Conservation (phyloP, 208 protist species). For the Trypanosoma grayi region DNA sequence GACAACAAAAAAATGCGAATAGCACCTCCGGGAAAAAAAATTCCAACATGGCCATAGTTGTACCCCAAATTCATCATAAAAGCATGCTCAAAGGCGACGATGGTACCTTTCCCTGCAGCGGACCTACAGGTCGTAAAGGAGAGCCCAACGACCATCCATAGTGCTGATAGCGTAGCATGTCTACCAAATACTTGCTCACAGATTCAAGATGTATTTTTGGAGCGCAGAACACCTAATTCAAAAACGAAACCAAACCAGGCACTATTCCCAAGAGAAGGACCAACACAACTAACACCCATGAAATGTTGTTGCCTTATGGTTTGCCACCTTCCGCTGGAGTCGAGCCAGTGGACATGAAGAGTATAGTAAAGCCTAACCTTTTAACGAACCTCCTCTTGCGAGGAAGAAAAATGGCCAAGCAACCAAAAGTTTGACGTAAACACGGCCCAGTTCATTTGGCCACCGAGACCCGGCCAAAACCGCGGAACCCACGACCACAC, state of each 20-base stretch:
- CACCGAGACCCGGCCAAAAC: too few relatives aligned
- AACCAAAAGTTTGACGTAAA: background rate
- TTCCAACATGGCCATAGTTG: conserved; percentile 7
- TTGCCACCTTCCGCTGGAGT: background rate
- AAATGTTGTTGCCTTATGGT: conserved; percentile 32
- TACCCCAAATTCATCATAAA: conserved; percentile 23
- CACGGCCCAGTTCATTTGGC: too few relatives aligned
- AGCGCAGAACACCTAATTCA: conserved; percentile 52
- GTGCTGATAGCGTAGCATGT: conserved; percentile 20
- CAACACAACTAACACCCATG: conserved; percentile 52
- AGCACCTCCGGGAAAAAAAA: conserved; percentile 32
- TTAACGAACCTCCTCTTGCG: background rate
- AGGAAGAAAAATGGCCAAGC: background rate
- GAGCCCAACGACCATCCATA: conserved; percentile 49
- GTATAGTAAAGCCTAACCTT: background rate
- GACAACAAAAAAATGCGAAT: conserved; percentile 64
- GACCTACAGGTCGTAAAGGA: conserved; percentile 40
- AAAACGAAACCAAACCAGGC: conserved; percentile 55
- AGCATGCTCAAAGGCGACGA: conserved; percentile 7
- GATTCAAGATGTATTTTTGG: conserved; percentile 62
- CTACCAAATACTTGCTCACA: conserved; percentile 51
- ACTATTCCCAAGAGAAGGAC: conserved; percentile 66
- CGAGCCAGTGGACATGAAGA: background rate
- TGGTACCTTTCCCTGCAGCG: conserved; percentile 12
- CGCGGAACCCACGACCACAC: too few relatives aligned